phyloP scores from a whole-genome alignment of 139 green algal genomes.

The Axilococcus clingmanii region DNA sequence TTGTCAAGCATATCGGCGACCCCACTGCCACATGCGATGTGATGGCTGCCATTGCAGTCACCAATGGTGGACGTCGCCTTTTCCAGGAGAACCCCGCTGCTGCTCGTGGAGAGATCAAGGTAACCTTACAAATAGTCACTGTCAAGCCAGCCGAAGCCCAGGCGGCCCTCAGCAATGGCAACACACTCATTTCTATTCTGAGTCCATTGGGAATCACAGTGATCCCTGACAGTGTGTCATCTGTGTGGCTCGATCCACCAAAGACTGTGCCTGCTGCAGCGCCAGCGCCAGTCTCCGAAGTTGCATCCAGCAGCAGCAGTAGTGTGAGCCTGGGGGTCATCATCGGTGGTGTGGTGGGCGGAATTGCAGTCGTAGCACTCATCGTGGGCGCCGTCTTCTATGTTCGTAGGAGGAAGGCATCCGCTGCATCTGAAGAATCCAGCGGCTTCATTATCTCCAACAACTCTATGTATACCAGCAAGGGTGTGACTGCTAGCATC shows the following conservation, averaged over 20 bases:
- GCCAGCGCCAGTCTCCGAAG: background rate
- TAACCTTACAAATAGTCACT: constrained; percentile 9
- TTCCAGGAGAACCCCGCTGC: background rate
- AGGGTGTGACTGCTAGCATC: background rate
- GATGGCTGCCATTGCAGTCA: background rate
- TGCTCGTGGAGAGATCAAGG: background rate
- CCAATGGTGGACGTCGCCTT: constrained; percentile 6
- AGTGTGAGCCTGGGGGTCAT: constrained; percentile 9
- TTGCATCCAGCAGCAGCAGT: constrained; percentile 1
- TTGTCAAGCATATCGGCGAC: constrained; percentile 13
- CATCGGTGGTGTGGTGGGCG: constrained; percentile 7
- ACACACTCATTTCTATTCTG: constrained; percentile 13
- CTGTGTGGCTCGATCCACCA: background rate
- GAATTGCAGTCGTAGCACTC: background rate
- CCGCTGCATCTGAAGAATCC: background rate
- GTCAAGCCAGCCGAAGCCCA: background rate
- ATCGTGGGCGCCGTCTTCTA: background rate
- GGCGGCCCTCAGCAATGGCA: background rate
- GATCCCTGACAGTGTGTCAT: background rate
- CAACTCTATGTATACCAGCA: constrained; percentile 1
- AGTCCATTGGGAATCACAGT: constrained; percentile 5
- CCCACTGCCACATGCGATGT: constrained; percentile 11
- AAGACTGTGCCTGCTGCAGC: background rate
- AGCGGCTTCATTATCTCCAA: background rate
- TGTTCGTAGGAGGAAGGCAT: background rate